These are phyloP conservation scores for Phaffia rhodozyma DNA, from an alignment of 1,284 basidiomycete genomes.

Conservation along the genomic window DNA sequence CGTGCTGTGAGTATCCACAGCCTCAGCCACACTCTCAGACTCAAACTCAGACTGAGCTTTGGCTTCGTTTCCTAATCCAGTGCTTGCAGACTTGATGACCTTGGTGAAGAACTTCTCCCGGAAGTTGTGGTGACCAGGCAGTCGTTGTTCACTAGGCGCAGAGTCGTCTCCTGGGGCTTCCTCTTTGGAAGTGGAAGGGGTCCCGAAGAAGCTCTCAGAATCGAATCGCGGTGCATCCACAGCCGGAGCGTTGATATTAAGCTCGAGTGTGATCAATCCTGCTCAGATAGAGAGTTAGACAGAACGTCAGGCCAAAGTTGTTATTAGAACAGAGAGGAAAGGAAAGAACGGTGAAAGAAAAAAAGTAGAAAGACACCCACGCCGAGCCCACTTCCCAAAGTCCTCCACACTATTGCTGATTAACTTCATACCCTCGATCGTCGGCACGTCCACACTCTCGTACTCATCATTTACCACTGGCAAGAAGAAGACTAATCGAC, in stretches of 20 bases:
- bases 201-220: slow-evolving; percentile 9
- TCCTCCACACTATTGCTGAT: slow-evolving; percentile 83
- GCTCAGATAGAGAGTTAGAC: background rate
- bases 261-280: slow-evolving; percentile 18
- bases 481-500: slow-evolving; percentile 87
- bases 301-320: background rate
- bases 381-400: slow-evolving; percentile 88
- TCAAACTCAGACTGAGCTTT: too few species aligned
- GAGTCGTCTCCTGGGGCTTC: slow-evolving; percentile 2
- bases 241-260: background rate
- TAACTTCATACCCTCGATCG: slow-evolving; percentile 68
- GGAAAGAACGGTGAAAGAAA: background rate
- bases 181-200: slow-evolving; percentile 23
- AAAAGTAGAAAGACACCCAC: slow-evolving; percentile 46
- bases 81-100: too few species aligned
- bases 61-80: too few species aligned
- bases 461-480: slow-evolving; percentile 87
- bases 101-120: slow-evolving; percentile 21
- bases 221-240: slow-evolving; percentile 27
- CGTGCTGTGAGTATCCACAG: too few species aligned
- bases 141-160: slow-evolving; percentile 19
- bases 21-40: too few species aligned
- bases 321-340: background rate
- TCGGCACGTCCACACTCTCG: slow-evolving; percentile 64
- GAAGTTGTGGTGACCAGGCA: slow-evolving; percentile 32